Evolutionary conservation across 768 basidiomycete species (phyloP).

Genomic region (Leccinum pellstonianum): DNA sequence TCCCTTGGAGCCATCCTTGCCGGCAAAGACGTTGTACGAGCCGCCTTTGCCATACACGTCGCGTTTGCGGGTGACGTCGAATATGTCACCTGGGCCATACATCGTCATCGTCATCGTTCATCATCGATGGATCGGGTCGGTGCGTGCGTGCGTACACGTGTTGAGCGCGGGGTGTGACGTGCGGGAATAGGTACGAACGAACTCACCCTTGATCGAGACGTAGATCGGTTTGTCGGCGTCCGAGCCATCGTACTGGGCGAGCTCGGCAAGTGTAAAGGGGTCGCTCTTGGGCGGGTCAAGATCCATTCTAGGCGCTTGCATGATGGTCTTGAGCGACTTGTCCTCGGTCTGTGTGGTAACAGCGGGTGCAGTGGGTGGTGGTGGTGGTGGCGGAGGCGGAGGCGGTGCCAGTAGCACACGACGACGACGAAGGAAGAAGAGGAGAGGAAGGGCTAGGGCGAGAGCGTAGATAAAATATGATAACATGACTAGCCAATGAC

Average conservation of each 20-base stretch:
- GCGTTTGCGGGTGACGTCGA: slow-evolving; percentile 81
- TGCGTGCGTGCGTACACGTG: neutral
- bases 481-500: slow-evolving; percentile 1
- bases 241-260: slow-evolving; percentile 71
- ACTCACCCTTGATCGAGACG: slow-evolving; percentile 86
- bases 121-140: neutral
- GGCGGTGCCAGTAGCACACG: slow-evolving; percentile 6
- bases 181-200: slow-evolving; percentile 33
- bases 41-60: slow-evolving; percentile 87
- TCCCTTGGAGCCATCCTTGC: slow-evolving; percentile 88
- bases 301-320: slow-evolving; percentile 64
- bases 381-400: neutral
- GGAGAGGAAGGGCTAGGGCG: slow-evolving; percentile 31
- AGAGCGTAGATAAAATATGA: slow-evolving; percentile 32
- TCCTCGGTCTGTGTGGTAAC: slow-evolving; percentile 22
- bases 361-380: neutral
- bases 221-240: slow-evolving; percentile 71
- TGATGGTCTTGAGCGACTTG: slow-evolving; percentile 54
- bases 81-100: slow-evolving; percentile 59
- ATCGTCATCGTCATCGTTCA: neutral
- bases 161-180: neutral
- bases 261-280: slow-evolving; percentile 66
- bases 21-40: slow-evolving; percentile 85
- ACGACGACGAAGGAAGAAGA: slow-evolving; percentile 27
- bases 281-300: slow-evolving; percentile 74